Percentiles rank a stretch among this genome's conserved stretches.
Conservation (phyloP, 2,329 filamentous ascomycete species). For the Emmonsia crescens region DNA sequence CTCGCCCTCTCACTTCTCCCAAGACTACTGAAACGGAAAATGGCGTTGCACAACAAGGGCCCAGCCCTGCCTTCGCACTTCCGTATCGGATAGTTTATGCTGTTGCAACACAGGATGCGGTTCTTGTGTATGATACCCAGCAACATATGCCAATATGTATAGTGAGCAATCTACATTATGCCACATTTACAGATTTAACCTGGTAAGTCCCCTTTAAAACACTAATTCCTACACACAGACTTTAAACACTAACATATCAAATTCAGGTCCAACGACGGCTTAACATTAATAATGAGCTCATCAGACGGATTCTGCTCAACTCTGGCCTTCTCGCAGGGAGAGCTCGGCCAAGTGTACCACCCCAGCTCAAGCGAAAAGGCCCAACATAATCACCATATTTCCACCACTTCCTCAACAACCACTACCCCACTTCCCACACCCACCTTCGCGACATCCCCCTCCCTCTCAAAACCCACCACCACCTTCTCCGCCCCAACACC, state of each 20-base stretch:
- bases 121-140: constrained; percentile 92
- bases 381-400: constrained; percentile 25
- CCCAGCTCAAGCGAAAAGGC: constrained; percentile 30
- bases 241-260: constrained; percentile 18
- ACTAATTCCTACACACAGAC: background rate
- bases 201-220: constrained; percentile 52
- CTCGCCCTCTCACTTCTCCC: constrained; percentile 44
- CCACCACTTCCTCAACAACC: constrained; percentile 40
- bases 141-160: constrained; percentile 88
- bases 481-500: constrained; percentile 46
- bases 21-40: constrained; percentile 41
- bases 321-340: constrained; percentile 69
- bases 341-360: constrained; percentile 72
- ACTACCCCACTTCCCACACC: constrained; percentile 62
- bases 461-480: constrained; percentile 44
- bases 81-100: constrained; percentile 94
- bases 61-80: constrained; percentile 60
- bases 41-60: constrained; percentile 44
- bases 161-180: constrained; percentile 93
- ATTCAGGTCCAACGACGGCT: constrained; percentile 60
- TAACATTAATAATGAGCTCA: constrained; percentile 83
- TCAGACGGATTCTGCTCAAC: constrained; percentile 96
- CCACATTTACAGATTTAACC: constrained; percentile 90
- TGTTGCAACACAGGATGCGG: constrained; percentile 90
- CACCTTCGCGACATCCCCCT: constrained; percentile 50